phyloP scores from a whole-genome alignment of 108 stramenopile genomes.

The Skeletonema marinoi region DNA sequence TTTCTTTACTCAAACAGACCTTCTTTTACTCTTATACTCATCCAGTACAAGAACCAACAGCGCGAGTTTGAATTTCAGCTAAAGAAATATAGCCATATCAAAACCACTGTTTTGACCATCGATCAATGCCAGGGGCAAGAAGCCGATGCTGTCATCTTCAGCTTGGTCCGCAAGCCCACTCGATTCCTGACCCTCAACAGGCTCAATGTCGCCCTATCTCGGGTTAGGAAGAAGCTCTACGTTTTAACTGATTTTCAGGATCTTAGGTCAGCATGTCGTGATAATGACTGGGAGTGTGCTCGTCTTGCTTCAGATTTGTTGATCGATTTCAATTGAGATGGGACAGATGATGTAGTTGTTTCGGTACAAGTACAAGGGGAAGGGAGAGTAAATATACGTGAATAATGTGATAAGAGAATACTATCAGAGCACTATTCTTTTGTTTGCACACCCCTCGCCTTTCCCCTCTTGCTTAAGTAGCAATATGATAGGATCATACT shows the following conservation, averaged over 20 bases:
- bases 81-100: neutral
- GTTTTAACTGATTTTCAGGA: conserved; percentile 34
- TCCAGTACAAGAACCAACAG: conserved; percentile 54
- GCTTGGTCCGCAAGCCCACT: conserved; percentile 46
- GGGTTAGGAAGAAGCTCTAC: conserved; percentile 40
- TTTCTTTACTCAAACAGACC: neutral
- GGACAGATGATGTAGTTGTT: neutral
- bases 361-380: too few relatives aligned
- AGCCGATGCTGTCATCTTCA: conserved; percentile 48
- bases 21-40: neutral
- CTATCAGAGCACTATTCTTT: too few relatives aligned
- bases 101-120: conserved; percentile 36
- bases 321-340: conserved; percentile 1
- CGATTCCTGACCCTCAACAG: conserved; percentile 40
- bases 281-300: conserved; percentile 40
- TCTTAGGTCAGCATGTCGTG: conserved; percentile 23
- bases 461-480: too few relatives aligned
- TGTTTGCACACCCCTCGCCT: too few relatives aligned
- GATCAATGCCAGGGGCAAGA: conserved; percentile 59
- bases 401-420: too few relatives aligned
- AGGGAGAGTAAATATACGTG: too few relatives aligned
- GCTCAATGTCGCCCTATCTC: conserved; percentile 53
- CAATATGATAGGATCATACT: too few relatives aligned
- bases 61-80: conserved; percentile 40
- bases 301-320: conserved; percentile 38